Conservation (phyloP, 805 yeast species). For the Nakazawaea ambrosiae region DNA sequence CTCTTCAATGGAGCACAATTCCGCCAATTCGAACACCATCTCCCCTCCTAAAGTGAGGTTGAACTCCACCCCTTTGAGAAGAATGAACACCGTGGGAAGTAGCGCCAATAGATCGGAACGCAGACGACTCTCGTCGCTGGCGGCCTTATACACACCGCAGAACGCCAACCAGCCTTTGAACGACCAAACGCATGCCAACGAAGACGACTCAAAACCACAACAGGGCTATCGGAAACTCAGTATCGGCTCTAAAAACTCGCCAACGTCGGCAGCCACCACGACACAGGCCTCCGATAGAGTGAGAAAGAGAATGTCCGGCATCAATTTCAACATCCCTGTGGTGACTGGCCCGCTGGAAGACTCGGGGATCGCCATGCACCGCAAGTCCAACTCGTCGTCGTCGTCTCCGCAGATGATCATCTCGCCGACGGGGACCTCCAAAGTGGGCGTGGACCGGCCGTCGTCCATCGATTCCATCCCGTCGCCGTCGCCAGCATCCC, state of each 20-base stretch:
- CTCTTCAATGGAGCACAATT: no score
- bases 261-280: no score
- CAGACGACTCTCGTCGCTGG: constrained; percentile 2
- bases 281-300: not conserved
- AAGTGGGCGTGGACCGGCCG: not conserved
- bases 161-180: not conserved
- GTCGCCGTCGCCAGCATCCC: constrained; percentile 3
- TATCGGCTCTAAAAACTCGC: constrained; percentile 5
- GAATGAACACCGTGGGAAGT: constrained; percentile 5
- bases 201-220: not conserved
- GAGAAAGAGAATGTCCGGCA: constrained; percentile 8
- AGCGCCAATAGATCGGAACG: not conserved
- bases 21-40: no score
- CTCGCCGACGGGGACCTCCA: not conserved
- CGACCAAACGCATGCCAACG: not conserved
- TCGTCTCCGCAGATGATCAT: not conserved
- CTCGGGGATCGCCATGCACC: not conserved
- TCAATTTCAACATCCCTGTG: constrained; percentile 11
- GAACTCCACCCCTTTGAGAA: constrained; percentile 4
- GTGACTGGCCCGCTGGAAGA: no score
- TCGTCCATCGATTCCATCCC: constrained; percentile 2
- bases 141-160: constrained; percentile 7
- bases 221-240: constrained; percentile 4
- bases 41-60: constrained; percentile 3
- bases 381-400: not conserved